A percentile compares a stretch with the other conserved stretches of the same genome.
Evolutionary conservation across 106 monocot genomes (phyloP).

Genomic region (Chionographis japonica): DNA sequence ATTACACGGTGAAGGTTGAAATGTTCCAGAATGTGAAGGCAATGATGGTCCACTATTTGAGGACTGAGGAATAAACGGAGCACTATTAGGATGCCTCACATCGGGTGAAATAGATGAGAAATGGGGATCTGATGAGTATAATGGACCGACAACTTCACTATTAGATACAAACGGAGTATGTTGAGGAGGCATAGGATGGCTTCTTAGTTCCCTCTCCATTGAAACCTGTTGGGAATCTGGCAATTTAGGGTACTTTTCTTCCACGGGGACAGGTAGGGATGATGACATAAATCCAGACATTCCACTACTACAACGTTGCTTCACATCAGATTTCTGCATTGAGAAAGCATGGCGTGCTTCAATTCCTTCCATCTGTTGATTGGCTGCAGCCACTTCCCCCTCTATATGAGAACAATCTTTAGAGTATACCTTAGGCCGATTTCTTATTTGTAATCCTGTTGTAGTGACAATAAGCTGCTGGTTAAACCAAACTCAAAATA

Average conservation of each 20-base stretch:
- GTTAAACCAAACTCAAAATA: too few relatives aligned
- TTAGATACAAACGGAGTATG: constrained; percentile 37
- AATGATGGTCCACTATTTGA: constrained; percentile 8
- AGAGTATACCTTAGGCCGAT: too few relatives aligned
- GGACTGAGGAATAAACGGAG: constrained; percentile 17
- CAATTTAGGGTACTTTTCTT: constrained; percentile 33
- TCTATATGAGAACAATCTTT: too few relatives aligned
- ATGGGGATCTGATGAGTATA: constrained; percentile 44
- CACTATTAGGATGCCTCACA: constrained; percentile 8
- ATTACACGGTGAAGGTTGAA: constrained; percentile 20
- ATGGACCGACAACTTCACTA: constrained; percentile 36
- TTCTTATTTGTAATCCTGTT: too few relatives aligned
- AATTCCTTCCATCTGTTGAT: background rate
- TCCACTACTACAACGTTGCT: constrained; percentile 9
- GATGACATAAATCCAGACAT: constrained; percentile 32
- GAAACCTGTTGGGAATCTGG: constrained; percentile 42
- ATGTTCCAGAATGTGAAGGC: constrained; percentile 27
- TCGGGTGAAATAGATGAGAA: constrained; percentile 27
- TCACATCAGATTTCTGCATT: constrained; percentile 20
- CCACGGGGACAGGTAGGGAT: constrained; percentile 28
- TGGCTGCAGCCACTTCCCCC: background rate
- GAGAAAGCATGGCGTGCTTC: background rate
- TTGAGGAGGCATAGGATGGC: constrained; percentile 20
- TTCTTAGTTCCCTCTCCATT: constrained; percentile 42
- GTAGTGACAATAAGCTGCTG: too few relatives aligned